Evolutionary conservation across 2,329 filamentous ascomycete species (phyloP).

Genomic region (Chalaropsis ovoidea): DNA sequence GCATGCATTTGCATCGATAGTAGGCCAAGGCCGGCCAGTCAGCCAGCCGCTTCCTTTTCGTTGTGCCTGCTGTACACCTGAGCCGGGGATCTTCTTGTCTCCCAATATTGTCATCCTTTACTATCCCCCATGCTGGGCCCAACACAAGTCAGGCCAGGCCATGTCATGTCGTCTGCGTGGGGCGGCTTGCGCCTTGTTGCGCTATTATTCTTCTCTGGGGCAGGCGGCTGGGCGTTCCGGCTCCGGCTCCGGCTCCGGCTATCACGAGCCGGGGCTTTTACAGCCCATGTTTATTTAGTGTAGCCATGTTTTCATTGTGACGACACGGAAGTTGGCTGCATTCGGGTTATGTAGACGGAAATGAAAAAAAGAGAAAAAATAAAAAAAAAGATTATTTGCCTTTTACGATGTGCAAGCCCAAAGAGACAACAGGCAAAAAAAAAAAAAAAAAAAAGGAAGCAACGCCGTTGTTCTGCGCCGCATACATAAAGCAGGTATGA

Average conservation of each 20-base stretch:
- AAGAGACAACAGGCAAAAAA: constrained; percentile 14
- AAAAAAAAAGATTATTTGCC: too few species aligned
- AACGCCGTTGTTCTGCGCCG: background rate
- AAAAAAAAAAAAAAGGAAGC: background rate
- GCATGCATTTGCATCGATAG: constrained; percentile 6
- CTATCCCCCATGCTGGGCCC: background rate
- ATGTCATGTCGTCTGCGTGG: background rate
- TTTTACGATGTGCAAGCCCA: background rate
- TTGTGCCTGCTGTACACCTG: background rate
- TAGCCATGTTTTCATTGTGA: background rate
- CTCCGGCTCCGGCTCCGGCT: too few species aligned
- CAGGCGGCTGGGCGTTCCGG: background rate
- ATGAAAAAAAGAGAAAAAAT: too few species aligned
- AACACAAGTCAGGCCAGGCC: background rate
- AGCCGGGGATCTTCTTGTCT: too few species aligned
- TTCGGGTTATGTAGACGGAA: too few species aligned
- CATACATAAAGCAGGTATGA: too few species aligned
- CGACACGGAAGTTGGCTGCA: too few species aligned
- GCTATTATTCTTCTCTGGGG: constrained; percentile 4
- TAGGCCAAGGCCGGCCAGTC: background rate
- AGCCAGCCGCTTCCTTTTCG: constrained; percentile 2
- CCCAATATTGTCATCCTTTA: too few species aligned
- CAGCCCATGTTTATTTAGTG: too few species aligned
- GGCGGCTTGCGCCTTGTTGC: constrained; percentile 3
- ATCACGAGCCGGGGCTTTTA: too few species aligned